Conservation (phyloP, 495 filamentous ascomycete genomes). For the Penicillium simplicissimum region DNA sequence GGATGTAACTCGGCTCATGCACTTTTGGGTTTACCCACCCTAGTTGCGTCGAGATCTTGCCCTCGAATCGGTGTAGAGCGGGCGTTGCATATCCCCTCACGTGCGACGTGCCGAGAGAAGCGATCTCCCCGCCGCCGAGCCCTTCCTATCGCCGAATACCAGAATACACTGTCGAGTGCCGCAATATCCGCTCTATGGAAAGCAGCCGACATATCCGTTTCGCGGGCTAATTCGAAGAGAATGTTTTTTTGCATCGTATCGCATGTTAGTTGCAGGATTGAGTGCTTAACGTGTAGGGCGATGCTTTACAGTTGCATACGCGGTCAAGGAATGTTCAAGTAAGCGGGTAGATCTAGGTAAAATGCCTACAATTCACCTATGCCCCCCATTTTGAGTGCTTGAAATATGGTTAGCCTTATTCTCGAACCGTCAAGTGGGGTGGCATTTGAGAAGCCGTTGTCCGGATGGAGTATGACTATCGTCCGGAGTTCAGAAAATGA, state of each 20-base stretch:
- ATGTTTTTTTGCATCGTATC: background rate
- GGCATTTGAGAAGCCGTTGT: background rate
- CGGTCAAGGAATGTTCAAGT: too few relatives aligned
- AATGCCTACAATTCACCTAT: background rate
- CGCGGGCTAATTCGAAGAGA: background rate
- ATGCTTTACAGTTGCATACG: background rate
- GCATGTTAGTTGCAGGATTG: background rate
- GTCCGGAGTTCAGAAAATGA: background rate
- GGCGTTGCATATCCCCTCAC: conserved; percentile 3
- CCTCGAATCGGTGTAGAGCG: background rate
- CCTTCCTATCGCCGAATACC: background rate
- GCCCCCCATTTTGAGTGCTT: background rate
- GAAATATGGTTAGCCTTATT: background rate
- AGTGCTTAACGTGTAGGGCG: background rate
- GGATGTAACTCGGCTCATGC: background rate
- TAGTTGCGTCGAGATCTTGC: background rate
- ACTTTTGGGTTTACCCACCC: background rate
- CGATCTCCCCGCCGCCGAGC: conserved; percentile 11
- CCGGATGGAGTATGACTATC: background rate
- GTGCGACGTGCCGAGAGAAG: conserved; percentile 8
- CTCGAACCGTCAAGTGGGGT: background rate
- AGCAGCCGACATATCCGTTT: background rate
- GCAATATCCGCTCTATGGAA: background rate
- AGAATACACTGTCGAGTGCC: background rate
- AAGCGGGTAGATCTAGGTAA: too few relatives aligned